Percentiles rank a stretch among this genome's conserved stretches.
These are phyloP conservation scores for Orobanche coerulescens DNA, from an alignment of 257 asterid species.

Conservation along the genomic window DNA sequence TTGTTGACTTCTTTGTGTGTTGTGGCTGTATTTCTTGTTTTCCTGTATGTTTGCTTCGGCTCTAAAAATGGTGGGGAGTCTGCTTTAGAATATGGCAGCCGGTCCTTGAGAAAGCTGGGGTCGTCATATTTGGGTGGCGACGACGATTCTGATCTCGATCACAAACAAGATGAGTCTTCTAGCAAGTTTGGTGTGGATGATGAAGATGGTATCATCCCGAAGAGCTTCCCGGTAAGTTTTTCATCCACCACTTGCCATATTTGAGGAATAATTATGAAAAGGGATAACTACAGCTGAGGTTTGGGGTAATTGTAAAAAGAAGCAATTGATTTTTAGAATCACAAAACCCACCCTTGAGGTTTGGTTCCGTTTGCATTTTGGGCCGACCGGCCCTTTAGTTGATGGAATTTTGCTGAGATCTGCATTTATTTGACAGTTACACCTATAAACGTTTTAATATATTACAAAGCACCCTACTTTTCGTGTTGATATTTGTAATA, in stretches of 20 bases:
- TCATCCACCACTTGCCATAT: background rate
- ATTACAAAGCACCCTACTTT: no score
- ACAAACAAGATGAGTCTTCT: slow-evolving; percentile 48
- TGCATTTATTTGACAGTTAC: no score
- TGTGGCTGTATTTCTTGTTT: slow-evolving; percentile 42
- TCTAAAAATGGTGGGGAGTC: slow-evolving; percentile 61
- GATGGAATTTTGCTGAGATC: no score
- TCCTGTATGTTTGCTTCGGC: slow-evolving; percentile 52
- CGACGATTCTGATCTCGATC: slow-evolving; percentile 58
- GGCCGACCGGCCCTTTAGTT: no score
- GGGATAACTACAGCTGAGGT: background rate
- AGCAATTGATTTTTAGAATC: background rate
- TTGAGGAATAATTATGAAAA: background rate
- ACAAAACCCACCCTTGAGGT: background rate
- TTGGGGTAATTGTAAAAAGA: background rate
- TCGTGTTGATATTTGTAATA: no score
- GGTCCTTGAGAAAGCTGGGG: slow-evolving; percentile 72
- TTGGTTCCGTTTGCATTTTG: no score
- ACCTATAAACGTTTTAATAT: no score
- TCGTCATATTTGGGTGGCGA: slow-evolving; percentile 75
- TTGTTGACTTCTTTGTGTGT: slow-evolving; percentile 44
- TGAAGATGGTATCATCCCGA: slow-evolving; percentile 40
- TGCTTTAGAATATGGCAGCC: slow-evolving; percentile 74
- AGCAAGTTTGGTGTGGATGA: slow-evolving; percentile 49
- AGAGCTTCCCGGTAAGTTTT: slow-evolving; percentile 66